Base-by-base conservation (phyloP, 192 early-diverging fungal species). In the Dispira parvispora region DNA sequence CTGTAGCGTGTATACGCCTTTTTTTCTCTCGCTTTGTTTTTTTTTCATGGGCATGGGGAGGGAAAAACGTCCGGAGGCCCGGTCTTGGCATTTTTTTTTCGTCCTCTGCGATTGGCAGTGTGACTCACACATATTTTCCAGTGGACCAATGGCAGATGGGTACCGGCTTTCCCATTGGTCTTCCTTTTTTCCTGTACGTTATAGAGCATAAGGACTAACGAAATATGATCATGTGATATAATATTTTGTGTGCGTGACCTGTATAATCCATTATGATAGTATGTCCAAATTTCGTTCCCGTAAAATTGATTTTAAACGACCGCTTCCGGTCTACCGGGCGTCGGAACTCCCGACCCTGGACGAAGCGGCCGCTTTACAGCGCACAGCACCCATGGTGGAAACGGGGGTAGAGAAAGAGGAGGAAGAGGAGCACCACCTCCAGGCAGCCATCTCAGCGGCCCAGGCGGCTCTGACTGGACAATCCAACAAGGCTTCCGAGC, bases 351-450 rank as follows among this genome's bases (percentile, higher is more conserved):
- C 80, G 32, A 92, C 94, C 73, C 75, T 94, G 42, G 82, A 88
- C 49, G 88, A 90, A 61, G 78, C 83, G 28, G 68, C 78, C n/a
- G 78, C 80, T 53, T 78, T 83, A 57, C 86, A 79, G 46, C 69
- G 84, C 20, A 69, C 80, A 32, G 75, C 84, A 12, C 75, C 82
- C 26, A 71, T 80, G 63, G 82, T 89, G 47, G 88, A 88, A 57
- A 99, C 92, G 12, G 95, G 95, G 64, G 95, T 98, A 8, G 93
- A 96, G 66, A 96, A 98, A 71, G 95, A 94, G 65, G 95, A 98
- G 74, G 94, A 98, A 69, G 32, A 63, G 89, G 89, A 98, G 75
- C 87, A 91, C 70, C 94, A 98, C 66, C 77, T 96, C 62, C 92
- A 92, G 82, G 89, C 86, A 20, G 92, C 87, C 63, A 87, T 95